phyloP scores from a whole-genome alignment of 768 basidiomycete genomes.

The Rhodosporidiobolus odoratus region DNA sequence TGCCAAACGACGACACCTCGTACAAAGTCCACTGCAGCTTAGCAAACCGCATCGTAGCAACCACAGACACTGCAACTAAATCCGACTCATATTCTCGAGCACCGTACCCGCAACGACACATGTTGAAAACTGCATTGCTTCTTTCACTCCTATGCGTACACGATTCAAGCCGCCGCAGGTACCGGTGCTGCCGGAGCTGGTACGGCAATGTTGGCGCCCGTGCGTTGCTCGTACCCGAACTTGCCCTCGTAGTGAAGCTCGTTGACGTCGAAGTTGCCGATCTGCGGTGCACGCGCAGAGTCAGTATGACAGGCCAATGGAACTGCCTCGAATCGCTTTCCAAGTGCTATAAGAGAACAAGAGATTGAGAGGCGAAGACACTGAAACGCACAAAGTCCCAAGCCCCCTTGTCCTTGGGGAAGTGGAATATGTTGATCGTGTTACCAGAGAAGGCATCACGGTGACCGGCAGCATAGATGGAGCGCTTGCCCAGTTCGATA shows the following conservation, averaged over 20 bases:
- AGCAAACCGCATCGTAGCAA: too few species aligned
- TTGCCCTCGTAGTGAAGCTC: conserved; percentile 23
- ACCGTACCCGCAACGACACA: too few species aligned
- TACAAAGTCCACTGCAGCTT: too few species aligned
- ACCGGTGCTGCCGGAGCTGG: too few species aligned
- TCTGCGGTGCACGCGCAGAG: neutral
- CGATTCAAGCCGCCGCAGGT: too few species aligned
- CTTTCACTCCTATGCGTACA: too few species aligned
- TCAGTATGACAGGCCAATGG: neutral
- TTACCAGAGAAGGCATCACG: conserved; percentile 95
- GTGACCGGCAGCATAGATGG: conserved; percentile 94
- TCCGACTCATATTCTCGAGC: too few species aligned
- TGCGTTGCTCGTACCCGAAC: neutral
- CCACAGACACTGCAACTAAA: too few species aligned
- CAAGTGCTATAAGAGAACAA: neutral
- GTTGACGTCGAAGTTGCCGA: conserved; percentile 35
- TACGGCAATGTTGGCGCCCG: neutral
- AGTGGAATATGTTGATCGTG: conserved; percentile 61
- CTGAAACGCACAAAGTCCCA: conserved; percentile 88
- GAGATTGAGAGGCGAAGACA: neutral
- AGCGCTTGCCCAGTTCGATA: conserved; percentile 83
- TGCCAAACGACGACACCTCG: neutral
- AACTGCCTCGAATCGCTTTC: too few species aligned
- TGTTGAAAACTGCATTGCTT: too few species aligned
- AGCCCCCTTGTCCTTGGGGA: conserved; percentile 58